A percentile compares a stretch with the other conserved stretches of the same genome.
Evolutionary conservation across 2,329 filamentous ascomycete genomes (phyloP).

Genomic region (Aspergillus sp.): DNA sequence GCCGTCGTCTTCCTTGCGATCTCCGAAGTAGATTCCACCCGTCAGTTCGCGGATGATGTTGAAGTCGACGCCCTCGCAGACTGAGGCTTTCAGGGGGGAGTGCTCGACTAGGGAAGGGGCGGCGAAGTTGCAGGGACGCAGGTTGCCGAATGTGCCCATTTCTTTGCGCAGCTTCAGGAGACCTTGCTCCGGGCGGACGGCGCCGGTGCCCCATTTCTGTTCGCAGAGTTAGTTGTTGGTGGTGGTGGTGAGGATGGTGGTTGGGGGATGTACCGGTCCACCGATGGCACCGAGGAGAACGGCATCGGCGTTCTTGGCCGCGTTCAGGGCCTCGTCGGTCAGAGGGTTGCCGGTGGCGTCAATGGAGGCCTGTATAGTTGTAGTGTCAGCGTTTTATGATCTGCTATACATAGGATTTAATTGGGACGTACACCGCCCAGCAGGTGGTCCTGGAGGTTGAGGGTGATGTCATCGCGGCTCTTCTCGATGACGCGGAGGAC

Average conservation of each 20-base stretch:
- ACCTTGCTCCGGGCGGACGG: constrained; percentile 88
- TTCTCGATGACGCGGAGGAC: constrained; percentile 78
- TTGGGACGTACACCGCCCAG: constrained; percentile 77
- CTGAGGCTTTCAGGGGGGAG: constrained; percentile 82
- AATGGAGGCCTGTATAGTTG: constrained; percentile 72
- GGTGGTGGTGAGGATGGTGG: neutral
- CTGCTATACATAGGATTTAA: neutral
- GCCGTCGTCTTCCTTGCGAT: constrained; percentile 73
- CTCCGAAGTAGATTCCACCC: constrained; percentile 93
- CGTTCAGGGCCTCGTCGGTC: constrained; percentile 78
- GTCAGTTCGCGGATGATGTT: constrained; percentile 91
- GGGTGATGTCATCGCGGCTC: constrained; percentile 69
- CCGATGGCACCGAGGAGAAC: constrained; percentile 92
- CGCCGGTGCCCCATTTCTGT: constrained; percentile 85
- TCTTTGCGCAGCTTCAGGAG: constrained; percentile 90
- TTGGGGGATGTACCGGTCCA: constrained; percentile 64
- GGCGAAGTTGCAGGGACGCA: constrained; percentile 93
- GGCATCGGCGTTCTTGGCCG: constrained; percentile 82
- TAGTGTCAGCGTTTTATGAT: neutral
- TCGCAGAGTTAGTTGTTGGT: constrained; percentile 5
- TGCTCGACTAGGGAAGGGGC: constrained; percentile 79
- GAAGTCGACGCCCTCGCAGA: constrained; percentile 87
- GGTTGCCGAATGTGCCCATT: constrained; percentile 90
- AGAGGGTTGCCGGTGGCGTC: constrained; percentile 76
- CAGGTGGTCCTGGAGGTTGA: constrained; percentile 87